Conservation (phyloP, 1,284 basidiomycete genomes). For the Apiotrichum brassicae region DNA sequence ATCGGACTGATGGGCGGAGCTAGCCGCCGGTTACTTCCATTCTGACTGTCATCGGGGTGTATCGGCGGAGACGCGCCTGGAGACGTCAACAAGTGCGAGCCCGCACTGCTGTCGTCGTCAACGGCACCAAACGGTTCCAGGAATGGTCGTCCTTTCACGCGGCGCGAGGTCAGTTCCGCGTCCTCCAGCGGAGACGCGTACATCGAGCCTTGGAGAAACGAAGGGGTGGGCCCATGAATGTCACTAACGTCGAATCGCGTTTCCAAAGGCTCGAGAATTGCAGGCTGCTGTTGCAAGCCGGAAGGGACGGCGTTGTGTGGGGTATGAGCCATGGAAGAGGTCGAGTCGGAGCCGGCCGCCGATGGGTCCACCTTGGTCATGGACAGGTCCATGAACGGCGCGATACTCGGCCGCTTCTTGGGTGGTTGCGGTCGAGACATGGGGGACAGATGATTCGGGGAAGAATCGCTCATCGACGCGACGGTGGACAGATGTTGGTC, state of each 20-base stretch:
- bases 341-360: too few species aligned
- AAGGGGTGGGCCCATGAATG: background rate
- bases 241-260: background rate
- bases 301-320: too few species aligned
- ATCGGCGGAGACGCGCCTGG: background rate
- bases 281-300: too few species aligned
- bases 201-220: background rate
- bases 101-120: background rate
- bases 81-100: background rate
- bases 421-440: background rate
- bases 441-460: background rate
- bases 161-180: background rate
- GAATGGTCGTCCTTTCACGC: background rate
- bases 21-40: background rate
- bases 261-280: background rate
- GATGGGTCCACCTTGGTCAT: constrained; percentile 6
- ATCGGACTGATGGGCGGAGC: too few species aligned
- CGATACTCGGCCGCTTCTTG: background rate
- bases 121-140: too few species aligned
- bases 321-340: background rate
- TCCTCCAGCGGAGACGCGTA: constrained; percentile 4
- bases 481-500: too few species aligned
- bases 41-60: background rate
- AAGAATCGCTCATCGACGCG: background rate
- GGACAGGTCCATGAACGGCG: background rate